Base-by-base conservation (phyloP, 2,329 filamentous ascomycete genomes). In the Penicillium janthinellum region DNA sequence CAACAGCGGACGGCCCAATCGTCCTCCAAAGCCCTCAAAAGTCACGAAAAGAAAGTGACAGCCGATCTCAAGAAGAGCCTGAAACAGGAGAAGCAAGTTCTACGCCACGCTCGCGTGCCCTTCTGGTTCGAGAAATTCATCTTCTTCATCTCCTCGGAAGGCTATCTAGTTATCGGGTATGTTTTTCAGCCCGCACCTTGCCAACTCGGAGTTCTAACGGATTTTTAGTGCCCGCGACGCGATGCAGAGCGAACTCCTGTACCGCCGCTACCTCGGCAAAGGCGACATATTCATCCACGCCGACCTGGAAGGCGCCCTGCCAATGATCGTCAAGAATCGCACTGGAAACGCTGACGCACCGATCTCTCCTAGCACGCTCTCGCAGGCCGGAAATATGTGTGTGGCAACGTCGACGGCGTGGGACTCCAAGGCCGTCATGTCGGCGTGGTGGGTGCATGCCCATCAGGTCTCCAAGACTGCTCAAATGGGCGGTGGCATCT, bases 111-210 rank as follows among this genome's bases (percentile, higher is more conserved):
- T 8, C 86, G 95, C 57, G 90, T 88, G 70, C 89, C 88, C 65
- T 85, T 93, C 69, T 99, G 95, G 95, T 99, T 97, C 67, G 95
- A 99, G 71, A 99, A 99, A 76, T 99, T 96, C 70, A 82, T 88
- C 31, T 98, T 92, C 84, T 99, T 99, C 78, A 86, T 98, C 67
- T 97, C 93, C 0, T 96, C 92, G 0, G 95, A 99, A 71, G 93
- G 94, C 4, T 97, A 98, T 73, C 83, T 99, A 5, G 90, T 98
- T 0, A 83, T 99, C 15, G 94, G 88, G 76, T 78, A 71, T 47
- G 73, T 71, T 38, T 7, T 47, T 25, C 10, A 17, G 11, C 20
- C 28, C 15, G 5, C n/a, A 14, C n/a, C 5, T 22, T 15, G 28
- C 11, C 17, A 25, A 37, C 7, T 17, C n/a, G 5, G n/a, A 1